Base-by-base conservation (phyloP, 1,284 basidiomycete species). In the Flammula alnicola region DNA sequence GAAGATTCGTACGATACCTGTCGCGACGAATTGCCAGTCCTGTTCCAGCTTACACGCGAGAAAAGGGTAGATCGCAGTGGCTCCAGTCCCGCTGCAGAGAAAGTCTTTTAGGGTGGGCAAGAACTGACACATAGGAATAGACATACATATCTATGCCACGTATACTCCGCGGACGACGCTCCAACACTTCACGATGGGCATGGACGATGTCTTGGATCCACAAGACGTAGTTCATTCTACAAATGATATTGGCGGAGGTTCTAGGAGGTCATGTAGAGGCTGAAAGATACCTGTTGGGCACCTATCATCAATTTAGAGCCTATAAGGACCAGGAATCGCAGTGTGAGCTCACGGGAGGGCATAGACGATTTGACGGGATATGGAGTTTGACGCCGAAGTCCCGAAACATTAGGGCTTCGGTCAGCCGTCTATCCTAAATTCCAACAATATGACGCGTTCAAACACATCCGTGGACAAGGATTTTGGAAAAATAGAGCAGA, bases 51-150 rank as follows among this genome's bases (percentile, higher is more conserved):
- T 75, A 62, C 86, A 88, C 0, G 81, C 80, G 0, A 98, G 77
- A 0, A 97, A 72, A 0, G 95, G 87, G 58, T 98, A 98, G 54
- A 98, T 94, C 0, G 84, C 91, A 0, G 91, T 90, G 6, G 94
- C 86, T 0, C 95, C 95, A 6, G 93, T 96, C 12, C 95, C 95
- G 32, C 94, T 95, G 56, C 8, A 22, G n/a, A 30, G 4, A 29
- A 52, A 56, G 44, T 29, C 36, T 26, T 25, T 7, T 25, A 12
- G 16, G n/a, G n/a, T 14, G 33, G 19, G 20, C 20, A 26, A 44
- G 22, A n/a, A 39, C 6, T 16, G 23, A 5, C 31, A 46, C 25
- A 23, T n/a, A 6, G 2, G n/a, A 20, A 50, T 11, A 32, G n/a
- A 61, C 74, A 25, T 57, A 84, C 82, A 86, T 73, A 53, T 86